Evolutionary conservation across 108 stramenopile species (phyloP).

Genomic region (Nitzschia putrida): DNA sequence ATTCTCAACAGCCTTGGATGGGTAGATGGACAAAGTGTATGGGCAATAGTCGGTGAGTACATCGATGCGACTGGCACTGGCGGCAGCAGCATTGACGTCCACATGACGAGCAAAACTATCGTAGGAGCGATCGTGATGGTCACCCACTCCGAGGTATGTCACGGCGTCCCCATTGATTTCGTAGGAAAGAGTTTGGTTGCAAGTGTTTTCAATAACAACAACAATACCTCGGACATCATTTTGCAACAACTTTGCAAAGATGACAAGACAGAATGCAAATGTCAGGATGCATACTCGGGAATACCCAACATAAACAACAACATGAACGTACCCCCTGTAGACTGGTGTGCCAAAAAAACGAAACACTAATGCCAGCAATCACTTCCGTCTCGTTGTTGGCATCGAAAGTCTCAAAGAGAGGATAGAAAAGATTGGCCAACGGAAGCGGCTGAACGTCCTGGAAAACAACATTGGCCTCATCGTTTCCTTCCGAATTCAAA

Average conservation of each 20-base stretch:
- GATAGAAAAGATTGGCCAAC: background rate
- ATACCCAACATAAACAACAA: no score
- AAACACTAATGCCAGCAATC: background rate
- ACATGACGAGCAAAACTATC: background rate
- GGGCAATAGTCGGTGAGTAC: constrained; percentile 15
- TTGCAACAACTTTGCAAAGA: constrained; percentile 7
- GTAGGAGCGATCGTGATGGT: constrained; percentile 13
- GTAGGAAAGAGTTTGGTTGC: constrained; percentile 35
- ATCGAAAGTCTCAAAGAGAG: background rate
- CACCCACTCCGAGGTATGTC: constrained; percentile 20
- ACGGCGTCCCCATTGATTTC: constrained; percentile 27
- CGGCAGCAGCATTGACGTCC: background rate
- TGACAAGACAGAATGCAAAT: background rate
- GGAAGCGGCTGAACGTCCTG: background rate
- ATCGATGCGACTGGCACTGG: background rate
- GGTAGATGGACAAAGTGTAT: constrained; percentile 32
- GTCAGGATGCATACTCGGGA: background rate
- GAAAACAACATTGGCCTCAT: background rate
- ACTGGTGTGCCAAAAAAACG: background rate
- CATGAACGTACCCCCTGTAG: background rate
- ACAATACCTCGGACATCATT: constrained; percentile 14
- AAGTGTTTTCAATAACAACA: constrained; percentile 35
- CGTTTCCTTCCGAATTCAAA: background rate
- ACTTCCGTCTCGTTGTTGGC: background rate
- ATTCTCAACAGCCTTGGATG: constrained; percentile 4